Evolutionary conservation across 768 basidiomycete species (phyloP).

Genomic region (Podaxis rugospora): DNA sequence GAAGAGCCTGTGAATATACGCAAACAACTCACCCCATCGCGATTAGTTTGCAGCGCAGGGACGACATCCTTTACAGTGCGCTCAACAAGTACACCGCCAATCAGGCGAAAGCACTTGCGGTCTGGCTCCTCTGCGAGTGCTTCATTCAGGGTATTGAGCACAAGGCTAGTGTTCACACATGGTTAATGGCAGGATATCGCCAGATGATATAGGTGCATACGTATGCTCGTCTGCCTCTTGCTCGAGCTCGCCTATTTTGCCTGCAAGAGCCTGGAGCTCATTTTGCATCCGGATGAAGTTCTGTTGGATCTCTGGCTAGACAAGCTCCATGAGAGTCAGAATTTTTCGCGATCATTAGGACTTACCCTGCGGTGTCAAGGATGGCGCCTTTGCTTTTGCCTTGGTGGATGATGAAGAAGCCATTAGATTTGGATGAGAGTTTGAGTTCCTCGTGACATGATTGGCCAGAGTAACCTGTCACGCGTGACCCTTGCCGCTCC

Average conservation of each 20-base stretch:
- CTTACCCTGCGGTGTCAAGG: constrained; percentile 72
- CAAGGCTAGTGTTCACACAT: constrained; percentile 52
- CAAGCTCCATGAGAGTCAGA: constrained; percentile 29
- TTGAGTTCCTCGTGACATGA: constrained; percentile 36
- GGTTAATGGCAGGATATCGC: constrained; percentile 1
- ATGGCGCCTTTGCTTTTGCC: constrained; percentile 52
- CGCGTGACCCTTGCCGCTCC: constrained; percentile 32
- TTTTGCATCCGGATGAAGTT: constrained; percentile 78
- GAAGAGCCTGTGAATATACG: neutral
- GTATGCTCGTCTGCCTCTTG: constrained; percentile 93
- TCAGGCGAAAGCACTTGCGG: constrained; percentile 93
- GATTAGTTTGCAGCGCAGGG: constrained; percentile 85
- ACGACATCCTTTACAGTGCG: constrained; percentile 93
- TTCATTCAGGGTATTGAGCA: constrained; percentile 83
- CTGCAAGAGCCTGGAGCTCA: constrained; percentile 87
- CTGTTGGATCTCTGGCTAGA: constrained; percentile 78
- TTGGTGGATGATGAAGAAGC: constrained; percentile 43
- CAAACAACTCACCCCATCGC: constrained; percentile 58
- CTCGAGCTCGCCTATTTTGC: constrained; percentile 95
- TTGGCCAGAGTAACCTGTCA: constrained; percentile 35
- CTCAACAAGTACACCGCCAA: constrained; percentile 94
- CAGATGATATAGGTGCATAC: constrained; percentile 40
- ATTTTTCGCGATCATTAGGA: constrained; percentile 14
- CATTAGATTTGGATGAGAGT: constrained; percentile 28
- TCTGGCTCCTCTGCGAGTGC: constrained; percentile 77